phyloP scores from a whole-genome alignment of 768 basidiomycete species.

The Termitomyces sp. region DNA sequence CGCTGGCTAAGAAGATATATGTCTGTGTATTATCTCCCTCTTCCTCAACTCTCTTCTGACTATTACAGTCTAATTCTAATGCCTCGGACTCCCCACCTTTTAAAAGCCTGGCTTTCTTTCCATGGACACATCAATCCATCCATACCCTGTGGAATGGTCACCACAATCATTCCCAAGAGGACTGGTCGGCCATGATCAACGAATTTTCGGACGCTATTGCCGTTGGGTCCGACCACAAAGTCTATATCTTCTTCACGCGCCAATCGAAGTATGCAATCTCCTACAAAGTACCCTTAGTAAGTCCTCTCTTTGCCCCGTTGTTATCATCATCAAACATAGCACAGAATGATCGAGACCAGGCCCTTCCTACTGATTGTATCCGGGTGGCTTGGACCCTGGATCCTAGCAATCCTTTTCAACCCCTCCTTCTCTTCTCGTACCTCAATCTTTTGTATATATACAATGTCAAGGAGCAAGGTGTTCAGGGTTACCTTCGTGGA shows the following conservation, averaged over 20 bases:
- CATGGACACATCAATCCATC: slow-evolving; percentile 35
- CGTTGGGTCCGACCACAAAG: slow-evolving; percentile 33
- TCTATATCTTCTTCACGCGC: slow-evolving; percentile 34
- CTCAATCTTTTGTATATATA: slow-evolving; percentile 54
- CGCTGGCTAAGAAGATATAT: slow-evolving; percentile 34
- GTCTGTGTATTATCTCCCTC: slow-evolving; percentile 30
- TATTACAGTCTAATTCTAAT: slow-evolving; percentile 24
- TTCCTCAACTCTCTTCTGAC: not conserved
- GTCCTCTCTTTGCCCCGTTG: slow-evolving; percentile 7
- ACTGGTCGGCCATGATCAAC: slow-evolving; percentile 43
- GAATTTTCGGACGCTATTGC: slow-evolving; percentile 49
- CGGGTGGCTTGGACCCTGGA: slow-evolving; percentile 58
- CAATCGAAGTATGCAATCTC: slow-evolving; percentile 26
- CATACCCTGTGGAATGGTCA: slow-evolving; percentile 32
- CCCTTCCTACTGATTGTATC: slow-evolving; percentile 27
- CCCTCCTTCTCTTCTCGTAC: slow-evolving; percentile 53
- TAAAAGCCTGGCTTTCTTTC: slow-evolving; percentile 43
- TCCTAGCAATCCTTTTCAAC: slow-evolving; percentile 39
- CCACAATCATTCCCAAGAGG: slow-evolving; percentile 22
- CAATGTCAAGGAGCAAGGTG: slow-evolving; percentile 32
- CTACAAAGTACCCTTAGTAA: slow-evolving; percentile 31
- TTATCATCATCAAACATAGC: not conserved
- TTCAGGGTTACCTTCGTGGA: slow-evolving; percentile 52
- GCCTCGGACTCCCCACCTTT: slow-evolving; percentile 25
- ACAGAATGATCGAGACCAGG: slow-evolving; percentile 11